phyloP scores from a whole-genome alignment of 129 eudicot genomes.

The Apium graveolens region DNA sequence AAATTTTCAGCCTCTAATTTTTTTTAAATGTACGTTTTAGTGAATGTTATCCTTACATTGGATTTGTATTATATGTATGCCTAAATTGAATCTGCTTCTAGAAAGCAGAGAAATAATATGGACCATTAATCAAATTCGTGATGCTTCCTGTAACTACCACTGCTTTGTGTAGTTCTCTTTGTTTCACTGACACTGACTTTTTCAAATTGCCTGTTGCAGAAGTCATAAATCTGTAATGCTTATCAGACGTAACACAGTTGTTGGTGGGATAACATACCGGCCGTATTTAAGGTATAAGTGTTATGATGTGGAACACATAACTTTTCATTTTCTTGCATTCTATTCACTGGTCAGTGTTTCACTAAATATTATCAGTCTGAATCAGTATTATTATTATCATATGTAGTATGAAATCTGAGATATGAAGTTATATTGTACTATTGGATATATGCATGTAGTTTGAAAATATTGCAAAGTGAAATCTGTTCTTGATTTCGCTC shows the following conservation, averaged over 20 bases:
- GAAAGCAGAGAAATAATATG: neutral
- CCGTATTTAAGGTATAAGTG: slow-evolving; percentile 72
- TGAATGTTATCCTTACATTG: neutral
- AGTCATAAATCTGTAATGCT: slow-evolving; percentile 95
- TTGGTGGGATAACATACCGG: slow-evolving; percentile 96
- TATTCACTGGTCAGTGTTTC: neutral
- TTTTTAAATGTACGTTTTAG: neutral
- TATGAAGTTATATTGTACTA: neutral
- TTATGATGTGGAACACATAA: neutral
- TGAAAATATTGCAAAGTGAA: neutral
- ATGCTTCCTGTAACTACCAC: neutral
- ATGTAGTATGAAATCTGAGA: neutral
- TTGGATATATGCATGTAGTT: neutral
- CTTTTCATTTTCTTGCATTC: neutral
- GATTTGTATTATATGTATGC: neutral
- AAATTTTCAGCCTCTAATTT: neutral
- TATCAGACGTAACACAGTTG: slow-evolving; percentile 61
- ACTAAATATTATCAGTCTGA: neutral
- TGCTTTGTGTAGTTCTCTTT: neutral
- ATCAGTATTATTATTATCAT: neutral
- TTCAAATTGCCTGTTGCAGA: slow-evolving; percentile 37
- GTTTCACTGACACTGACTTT: slow-evolving; percentile 13
- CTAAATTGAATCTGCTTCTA: neutral
- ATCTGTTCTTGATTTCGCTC: slow-evolving; percentile 6
- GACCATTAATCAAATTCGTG: neutral